Percentiles rank a stretch among this genome's conserved stretches.
Conservation (phyloP, 2,329 filamentous ascomycete species). For the Talaromyces marneffei region DNA sequence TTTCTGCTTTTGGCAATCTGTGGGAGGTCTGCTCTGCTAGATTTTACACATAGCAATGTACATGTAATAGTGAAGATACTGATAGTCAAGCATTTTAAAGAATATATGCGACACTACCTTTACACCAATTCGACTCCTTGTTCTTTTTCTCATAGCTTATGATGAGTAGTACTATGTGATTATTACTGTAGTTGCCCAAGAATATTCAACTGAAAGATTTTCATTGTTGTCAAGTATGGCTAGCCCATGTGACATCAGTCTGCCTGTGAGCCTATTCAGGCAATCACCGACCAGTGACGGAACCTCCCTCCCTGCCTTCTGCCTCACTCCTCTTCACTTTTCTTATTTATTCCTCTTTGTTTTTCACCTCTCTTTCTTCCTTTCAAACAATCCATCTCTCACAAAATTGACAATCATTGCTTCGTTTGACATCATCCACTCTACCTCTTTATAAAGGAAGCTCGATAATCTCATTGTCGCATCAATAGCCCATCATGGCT, state of each 20-base stretch:
- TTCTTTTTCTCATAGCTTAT: too few relatives aligned
- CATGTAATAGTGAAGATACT: constrained; percentile 1
- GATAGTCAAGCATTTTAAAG: not conserved
- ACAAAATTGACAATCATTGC: too few relatives aligned
- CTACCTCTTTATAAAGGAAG: too few relatives aligned
- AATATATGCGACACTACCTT: not conserved
- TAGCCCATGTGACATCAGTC: not conserved
- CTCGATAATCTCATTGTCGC: too few relatives aligned
- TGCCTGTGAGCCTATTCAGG: not conserved
- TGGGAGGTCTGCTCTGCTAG: not conserved
- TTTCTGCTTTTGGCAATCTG: not conserved
- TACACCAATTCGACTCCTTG: not conserved
- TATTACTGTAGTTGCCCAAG: too few relatives aligned
- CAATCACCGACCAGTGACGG: not conserved
- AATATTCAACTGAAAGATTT: not conserved
- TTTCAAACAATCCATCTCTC: too few relatives aligned
- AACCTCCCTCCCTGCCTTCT: not conserved
- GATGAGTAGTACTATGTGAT: not conserved
- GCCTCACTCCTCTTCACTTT: not conserved
- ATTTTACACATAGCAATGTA: not conserved
- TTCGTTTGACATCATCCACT: too few relatives aligned
- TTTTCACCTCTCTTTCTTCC: not conserved
- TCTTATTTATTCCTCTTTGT: not conserved
- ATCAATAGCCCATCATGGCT: too few relatives aligned
- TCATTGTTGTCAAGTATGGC: not conserved